Conservation (phyloP, 208 protist species). For the Leptomonas pyrrhocoris region DNA sequence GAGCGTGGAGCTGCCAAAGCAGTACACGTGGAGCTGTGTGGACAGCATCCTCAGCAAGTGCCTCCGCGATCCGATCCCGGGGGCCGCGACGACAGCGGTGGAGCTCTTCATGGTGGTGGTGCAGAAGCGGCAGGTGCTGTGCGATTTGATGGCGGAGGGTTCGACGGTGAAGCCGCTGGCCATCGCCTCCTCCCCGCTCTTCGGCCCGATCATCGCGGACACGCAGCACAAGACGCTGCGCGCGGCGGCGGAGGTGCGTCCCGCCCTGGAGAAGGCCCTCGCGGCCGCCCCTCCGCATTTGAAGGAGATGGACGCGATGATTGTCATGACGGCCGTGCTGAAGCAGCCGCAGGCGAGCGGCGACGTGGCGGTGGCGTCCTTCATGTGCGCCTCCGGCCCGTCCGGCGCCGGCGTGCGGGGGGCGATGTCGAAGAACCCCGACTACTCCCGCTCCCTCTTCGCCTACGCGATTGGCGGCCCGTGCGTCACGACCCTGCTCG, state of each 20-base stretch:
- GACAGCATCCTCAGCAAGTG: conserved; percentile 30
- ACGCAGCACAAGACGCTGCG: conserved; percentile 23
- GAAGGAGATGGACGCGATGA: conserved; percentile 30
- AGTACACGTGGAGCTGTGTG: conserved; percentile 49
- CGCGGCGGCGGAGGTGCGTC: conserved; percentile 17
- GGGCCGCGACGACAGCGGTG: conserved; percentile 24
- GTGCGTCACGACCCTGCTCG: conserved; percentile 45
- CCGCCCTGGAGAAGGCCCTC: conserved; percentile 36
- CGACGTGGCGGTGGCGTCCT: conserved; percentile 56
- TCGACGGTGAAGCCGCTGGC: conserved; percentile 32
- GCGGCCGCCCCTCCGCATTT: conserved; percentile 20
- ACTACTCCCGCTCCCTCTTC: conserved; percentile 57
- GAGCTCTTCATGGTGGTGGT: conserved; percentile 60
- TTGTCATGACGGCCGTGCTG: conserved; percentile 50
- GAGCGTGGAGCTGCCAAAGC: conserved; percentile 31
- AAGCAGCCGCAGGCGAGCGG: conserved; percentile 43
- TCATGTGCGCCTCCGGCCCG: conserved; percentile 33
- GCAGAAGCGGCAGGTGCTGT: conserved; percentile 53
- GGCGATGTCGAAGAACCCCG: conserved; percentile 36
- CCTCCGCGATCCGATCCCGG: conserved; percentile 16
- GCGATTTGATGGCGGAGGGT: conserved; percentile 42
- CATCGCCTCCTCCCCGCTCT: conserved; percentile 57
- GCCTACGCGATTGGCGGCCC: conserved; percentile 59
- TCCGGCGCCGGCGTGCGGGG: conserved; percentile 35
- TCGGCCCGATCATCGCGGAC: conserved; percentile 43